Percentiles rank a stretch among this genome's conserved stretches.
Evolutionary conservation across 2,329 filamentous ascomycete genomes (phyloP).

Genomic region (Zasmidium citrigriseum): DNA sequence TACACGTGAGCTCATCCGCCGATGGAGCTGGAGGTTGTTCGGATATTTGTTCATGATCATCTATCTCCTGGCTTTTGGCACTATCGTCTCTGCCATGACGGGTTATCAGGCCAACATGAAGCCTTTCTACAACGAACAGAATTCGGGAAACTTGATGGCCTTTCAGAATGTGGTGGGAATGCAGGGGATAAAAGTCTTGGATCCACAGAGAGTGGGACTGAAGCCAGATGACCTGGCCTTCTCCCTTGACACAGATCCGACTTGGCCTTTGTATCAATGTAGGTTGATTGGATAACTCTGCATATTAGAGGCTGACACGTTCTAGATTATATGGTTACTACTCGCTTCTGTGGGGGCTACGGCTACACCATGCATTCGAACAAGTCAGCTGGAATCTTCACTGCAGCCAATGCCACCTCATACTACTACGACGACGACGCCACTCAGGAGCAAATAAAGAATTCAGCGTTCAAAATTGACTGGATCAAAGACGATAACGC

Average conservation of each 20-base stretch:
- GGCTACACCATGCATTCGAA: background rate
- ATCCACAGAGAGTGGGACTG: slow-evolving; percentile 4
- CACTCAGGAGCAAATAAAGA: background rate
- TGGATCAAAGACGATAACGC: background rate
- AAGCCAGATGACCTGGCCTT: background rate
- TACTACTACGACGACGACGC: background rate
- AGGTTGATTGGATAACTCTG: background rate
- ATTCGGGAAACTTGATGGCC: slow-evolving; percentile 2
- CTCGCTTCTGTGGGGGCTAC: background rate
- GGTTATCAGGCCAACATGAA: slow-evolving; percentile 12
- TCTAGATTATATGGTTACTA: background rate
- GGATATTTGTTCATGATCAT: slow-evolving; percentile 4
- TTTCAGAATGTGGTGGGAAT: background rate
- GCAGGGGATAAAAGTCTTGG: background rate
- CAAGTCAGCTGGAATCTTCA: background rate
- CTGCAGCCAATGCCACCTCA: background rate
- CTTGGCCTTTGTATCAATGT: slow-evolving; percentile 6
- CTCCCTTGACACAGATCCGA: background rate
- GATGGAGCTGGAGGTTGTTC: slow-evolving; percentile 10
- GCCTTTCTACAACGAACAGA: slow-evolving; percentile 4
- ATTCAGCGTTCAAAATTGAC: slow-evolving; percentile 1
- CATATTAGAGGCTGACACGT: background rate
- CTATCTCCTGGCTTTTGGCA: slow-evolving; percentile 10
- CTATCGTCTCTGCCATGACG: slow-evolving; percentile 14
- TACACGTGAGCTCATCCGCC: background rate